Conservation (phyloP, 192 early-diverging fungal species). For the Coemansia sp. region DNA sequence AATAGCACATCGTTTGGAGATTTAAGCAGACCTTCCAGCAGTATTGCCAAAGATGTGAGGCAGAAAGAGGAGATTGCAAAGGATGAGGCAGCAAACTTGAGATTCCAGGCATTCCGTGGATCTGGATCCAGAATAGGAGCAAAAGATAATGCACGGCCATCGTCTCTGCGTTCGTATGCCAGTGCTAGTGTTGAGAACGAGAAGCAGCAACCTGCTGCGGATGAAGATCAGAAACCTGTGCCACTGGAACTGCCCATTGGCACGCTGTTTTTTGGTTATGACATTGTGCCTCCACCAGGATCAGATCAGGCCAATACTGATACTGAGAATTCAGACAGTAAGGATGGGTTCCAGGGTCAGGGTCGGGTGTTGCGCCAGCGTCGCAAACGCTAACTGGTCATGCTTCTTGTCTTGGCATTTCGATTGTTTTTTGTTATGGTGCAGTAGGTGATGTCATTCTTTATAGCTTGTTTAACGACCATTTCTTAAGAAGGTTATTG, state of each 20-base stretch:
- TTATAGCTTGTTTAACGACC: not conserved
- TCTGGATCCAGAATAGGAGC: slow-evolving; percentile 1
- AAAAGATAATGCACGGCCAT: not conserved
- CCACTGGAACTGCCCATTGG: slow-evolving; percentile 82
- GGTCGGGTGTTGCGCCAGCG: slow-evolving; percentile 41
- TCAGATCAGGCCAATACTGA: slow-evolving; percentile 13
- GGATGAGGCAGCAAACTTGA: slow-evolving; percentile 18
- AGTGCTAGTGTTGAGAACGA: slow-evolving; percentile 15
- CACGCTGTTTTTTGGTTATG: slow-evolving; percentile 90
- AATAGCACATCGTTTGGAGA: slow-evolving; percentile 8
- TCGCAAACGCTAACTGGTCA: slow-evolving; percentile 31
- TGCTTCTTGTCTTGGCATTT: slow-evolving; percentile 3
- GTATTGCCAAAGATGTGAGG: slow-evolving; percentile 41
- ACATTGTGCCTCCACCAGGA: slow-evolving; percentile 60
- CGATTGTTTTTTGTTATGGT: slow-evolving; percentile 5
- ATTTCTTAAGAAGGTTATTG: too few relatives aligned
- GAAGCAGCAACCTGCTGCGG: slow-evolving; percentile 5
- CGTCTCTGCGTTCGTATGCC: slow-evolving; percentile 35
- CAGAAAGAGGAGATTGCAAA: slow-evolving; percentile 34
- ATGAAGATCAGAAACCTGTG: slow-evolving; percentile 44
- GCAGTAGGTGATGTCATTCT: not conserved
- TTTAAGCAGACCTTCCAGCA: slow-evolving; percentile 36
- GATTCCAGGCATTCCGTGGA: slow-evolving; percentile 20
- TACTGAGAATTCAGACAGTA: not conserved
- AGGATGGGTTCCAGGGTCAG: slow-evolving; percentile 31